Base-by-base conservation (phyloP, 2,329 filamentous ascomycete genomes). In the Atkinsonella texensis region DNA sequence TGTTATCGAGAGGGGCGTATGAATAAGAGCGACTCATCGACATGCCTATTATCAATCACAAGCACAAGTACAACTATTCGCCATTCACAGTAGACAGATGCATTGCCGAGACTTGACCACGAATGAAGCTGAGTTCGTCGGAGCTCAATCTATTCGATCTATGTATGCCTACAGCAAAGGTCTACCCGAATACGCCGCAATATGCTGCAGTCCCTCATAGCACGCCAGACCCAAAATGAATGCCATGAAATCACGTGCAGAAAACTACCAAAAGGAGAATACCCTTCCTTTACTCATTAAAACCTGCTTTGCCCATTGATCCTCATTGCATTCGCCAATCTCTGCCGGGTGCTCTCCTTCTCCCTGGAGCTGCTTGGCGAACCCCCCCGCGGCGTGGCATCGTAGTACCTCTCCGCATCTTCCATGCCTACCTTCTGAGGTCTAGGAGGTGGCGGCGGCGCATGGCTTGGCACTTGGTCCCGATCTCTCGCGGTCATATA, bases 161-260 rank as follows among this genome's bases (percentile, higher is more conserved):
- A 38, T 38, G 11, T 38, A 38, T 38, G 35, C 15, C 9, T 38
- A 38, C 35, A 38, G 11, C 11, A 5, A 38, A 38, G 11, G 4
- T 38, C 35, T 38, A 38, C 15, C 35, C 11, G 15, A 38, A 8
- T 38, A 7, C 35, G 35, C 15, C 15, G 35, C 11, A 38, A 38
- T 4, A 15, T 38, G 11, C 35, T 38, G 28, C 28, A 28, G 4
- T 28, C 28, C 28, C 4, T 28, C 28, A 8, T 28, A 1, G 7
- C 28, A 28, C 28, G 28, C 28, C 5, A 38, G 35, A 12, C 35
- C 35, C 35, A 20, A 42, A 17, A 20, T 42, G 28, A 28, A 28
- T 8, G 28, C 7, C 28, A 28, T 28, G 28, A 28, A 28, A 28
- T 8, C 12, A 20, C 40, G n/a, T 87, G 89, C 65, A 87, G 83